Conservation (phyloP, 768 basidiomycete species). For the Amanita subjunquillea region DNA sequence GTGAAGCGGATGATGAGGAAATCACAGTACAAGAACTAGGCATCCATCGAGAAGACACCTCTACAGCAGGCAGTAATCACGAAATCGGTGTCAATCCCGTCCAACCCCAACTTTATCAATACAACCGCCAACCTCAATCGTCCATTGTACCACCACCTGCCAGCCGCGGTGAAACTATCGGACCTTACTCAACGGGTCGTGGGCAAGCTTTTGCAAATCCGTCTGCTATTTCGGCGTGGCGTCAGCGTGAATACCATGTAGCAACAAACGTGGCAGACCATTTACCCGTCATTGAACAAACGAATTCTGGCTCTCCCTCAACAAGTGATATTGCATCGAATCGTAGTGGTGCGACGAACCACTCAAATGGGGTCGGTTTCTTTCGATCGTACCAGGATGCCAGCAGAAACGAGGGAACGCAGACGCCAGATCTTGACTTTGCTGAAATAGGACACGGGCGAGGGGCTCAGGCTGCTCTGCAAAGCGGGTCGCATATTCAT, state of each 20-base stretch:
- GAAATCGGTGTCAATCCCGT: conserved; percentile 10
- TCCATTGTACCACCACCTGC: conserved; percentile 17
- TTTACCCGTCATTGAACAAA: conserved; percentile 54
- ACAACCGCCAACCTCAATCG: conserved; percentile 20
- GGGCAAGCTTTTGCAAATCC: conserved; percentile 15
- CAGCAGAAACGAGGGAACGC: conserved; percentile 35
- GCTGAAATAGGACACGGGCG: conserved; percentile 73
- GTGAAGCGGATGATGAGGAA: conserved; percentile 21
- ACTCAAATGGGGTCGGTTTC: conserved; percentile 46
- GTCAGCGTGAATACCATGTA: conserved; percentile 20
- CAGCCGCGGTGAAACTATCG: conserved; percentile 7
- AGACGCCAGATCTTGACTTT: conserved; percentile 66
- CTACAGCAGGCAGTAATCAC: conserved; percentile 5
- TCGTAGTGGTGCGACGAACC: conserved; percentile 38
- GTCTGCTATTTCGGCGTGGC: conserved; percentile 28
- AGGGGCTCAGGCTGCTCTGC: conserved; percentile 26
- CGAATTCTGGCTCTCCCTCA: conserved; percentile 36
- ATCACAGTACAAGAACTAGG: conserved; percentile 15
- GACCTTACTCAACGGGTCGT: background rate
- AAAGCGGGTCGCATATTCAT: background rate
- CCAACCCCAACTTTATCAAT: conserved; percentile 21
- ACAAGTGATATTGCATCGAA: conserved; percentile 52
- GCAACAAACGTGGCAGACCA: conserved; percentile 24
- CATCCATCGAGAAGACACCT: conserved; percentile 9
- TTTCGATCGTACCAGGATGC: conserved; percentile 49